phyloP scores from a whole-genome alignment of 2,329 filamentous ascomycete genomes.

The Xylaria sp. region DNA sequence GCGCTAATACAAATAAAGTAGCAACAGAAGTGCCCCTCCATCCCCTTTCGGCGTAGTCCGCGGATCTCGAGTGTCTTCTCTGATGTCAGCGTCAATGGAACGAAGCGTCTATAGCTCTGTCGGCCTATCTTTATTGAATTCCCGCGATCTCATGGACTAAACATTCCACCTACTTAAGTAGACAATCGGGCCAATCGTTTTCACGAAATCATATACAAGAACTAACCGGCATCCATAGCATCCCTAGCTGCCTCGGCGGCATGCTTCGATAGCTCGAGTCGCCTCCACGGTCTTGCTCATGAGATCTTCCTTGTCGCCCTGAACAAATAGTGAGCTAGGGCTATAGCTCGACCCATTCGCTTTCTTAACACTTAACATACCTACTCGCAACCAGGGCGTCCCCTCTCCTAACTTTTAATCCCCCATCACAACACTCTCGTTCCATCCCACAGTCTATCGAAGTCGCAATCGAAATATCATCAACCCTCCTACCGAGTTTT shows the following conservation, averaged over 20 bases:
- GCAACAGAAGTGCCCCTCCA: slow-evolving; percentile 6
- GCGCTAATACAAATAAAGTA: slow-evolving; percentile 10
- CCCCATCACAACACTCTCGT: background rate
- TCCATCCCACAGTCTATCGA: background rate
- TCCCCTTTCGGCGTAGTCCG: slow-evolving; percentile 8
- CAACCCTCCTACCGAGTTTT: background rate
- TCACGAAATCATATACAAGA: slow-evolving; percentile 2
- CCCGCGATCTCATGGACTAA: background rate
- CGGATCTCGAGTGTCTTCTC: too few species aligned
- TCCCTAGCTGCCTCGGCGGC: too few species aligned
- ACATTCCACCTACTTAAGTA: too few species aligned
- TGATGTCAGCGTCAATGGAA: slow-evolving; percentile 24
- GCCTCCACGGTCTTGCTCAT: background rate
- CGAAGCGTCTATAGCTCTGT: background rate
- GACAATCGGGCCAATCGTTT: slow-evolving; percentile 14
- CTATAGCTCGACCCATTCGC: background rate
- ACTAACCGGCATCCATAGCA: background rate
- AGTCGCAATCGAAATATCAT: background rate
- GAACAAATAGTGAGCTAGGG: background rate
- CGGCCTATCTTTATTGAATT: slow-evolving; percentile 2
- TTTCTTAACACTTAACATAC: background rate
- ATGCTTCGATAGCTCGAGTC: background rate
- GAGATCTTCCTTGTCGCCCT: slow-evolving; percentile 3
- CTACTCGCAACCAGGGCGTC: background rate
- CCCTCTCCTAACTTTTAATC: background rate